Base-by-base conservation (phyloP, 176 grass and related monocot genomes). In the Pharus latifolius region DNA sequence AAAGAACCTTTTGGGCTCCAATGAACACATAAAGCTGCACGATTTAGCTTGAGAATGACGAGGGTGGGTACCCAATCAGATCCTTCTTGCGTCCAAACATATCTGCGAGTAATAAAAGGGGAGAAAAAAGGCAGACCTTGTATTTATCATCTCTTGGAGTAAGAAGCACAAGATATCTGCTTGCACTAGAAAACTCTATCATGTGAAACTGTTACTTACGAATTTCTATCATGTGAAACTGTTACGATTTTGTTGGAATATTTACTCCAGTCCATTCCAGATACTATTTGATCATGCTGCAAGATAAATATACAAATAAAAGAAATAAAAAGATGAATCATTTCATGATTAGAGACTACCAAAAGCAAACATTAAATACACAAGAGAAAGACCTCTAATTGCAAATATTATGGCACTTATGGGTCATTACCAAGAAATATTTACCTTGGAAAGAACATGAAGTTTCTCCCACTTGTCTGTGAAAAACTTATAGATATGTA, bases 271-370 rank as follows among this genome's bases (percentile, higher is more conserved):
- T 98, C 95, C 58, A 98, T 98, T 76, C 95, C 95, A 50, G 87
- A 98, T 29, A 98, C 83, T 65, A 98, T 86, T 78, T 98, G 95
- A 79, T 98, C 95, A 78, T 98, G 95, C 95, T 98, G 60, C 62
- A 73, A 78, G 56, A 56, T 22, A 69, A 7, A 71, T 22, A 67
- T 8, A 34, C n/a, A 55, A 65, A 0, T 67, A 25, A 80, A 51
- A 51, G 19, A 78, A 70, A 71, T 51, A 73, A 31, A 40, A 63
- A 37, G 65, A 46, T 66, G 20, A 28, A 61, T 37, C 43, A 18
- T 35, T 31, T 34, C 9, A 5, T 30, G 8, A 70, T 23, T 64
- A 56, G 6, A 55, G n/a, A 51, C 40, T 9, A 12, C 10, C 20
- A 52, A 40, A 56, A 18, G 17, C n/a, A 51, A 15, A 38, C 37